Evolutionary conservation across 768 basidiomycete species (phyloP).

Genomic region (Lactarius pseudohatsudake): DNA sequence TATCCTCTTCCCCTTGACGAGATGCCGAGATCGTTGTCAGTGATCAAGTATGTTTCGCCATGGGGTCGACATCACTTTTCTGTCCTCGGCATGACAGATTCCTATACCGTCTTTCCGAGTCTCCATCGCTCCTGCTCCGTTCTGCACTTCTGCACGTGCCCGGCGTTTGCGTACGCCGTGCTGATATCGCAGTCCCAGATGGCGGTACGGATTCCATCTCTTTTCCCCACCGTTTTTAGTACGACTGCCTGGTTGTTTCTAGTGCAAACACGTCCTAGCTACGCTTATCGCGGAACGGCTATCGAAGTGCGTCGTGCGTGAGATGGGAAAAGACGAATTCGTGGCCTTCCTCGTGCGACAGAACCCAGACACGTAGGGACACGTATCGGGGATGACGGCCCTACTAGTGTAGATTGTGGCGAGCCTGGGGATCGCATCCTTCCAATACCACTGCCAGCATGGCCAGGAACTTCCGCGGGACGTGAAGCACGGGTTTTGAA

Average conservation of each 20-base stretch:
- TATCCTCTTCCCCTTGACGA: not conserved
- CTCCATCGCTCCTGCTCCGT: constrained; percentile 43
- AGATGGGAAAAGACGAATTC: constrained; percentile 49
- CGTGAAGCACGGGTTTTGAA: not conserved
- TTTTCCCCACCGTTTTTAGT: not conserved
- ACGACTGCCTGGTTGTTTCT: constrained; percentile 7
- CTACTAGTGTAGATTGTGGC: not conserved
- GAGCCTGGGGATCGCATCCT: not conserved
- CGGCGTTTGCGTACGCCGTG: constrained; percentile 66
- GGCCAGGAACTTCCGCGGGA: not conserved
- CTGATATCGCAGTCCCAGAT: constrained; percentile 57
- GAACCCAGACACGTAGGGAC: constrained; percentile 28
- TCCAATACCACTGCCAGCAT: not conserved
- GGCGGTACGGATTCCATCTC: constrained; percentile 48
- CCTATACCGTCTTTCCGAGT: constrained; percentile 55
- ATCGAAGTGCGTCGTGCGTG: constrained; percentile 50
- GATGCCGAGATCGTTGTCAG: constrained; percentile 36
- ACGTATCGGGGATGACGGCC: not conserved
- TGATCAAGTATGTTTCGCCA: constrained; percentile 57
- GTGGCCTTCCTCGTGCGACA: constrained; percentile 43
- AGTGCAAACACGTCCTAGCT: constrained; percentile 85
- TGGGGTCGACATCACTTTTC: constrained; percentile 64
- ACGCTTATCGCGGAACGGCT: constrained; percentile 57
- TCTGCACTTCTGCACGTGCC: constrained; percentile 67
- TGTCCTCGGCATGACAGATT: constrained; percentile 64